Evolutionary conservation across 768 basidiomycete genomes (phyloP).

Genomic region (Russula compacta): DNA sequence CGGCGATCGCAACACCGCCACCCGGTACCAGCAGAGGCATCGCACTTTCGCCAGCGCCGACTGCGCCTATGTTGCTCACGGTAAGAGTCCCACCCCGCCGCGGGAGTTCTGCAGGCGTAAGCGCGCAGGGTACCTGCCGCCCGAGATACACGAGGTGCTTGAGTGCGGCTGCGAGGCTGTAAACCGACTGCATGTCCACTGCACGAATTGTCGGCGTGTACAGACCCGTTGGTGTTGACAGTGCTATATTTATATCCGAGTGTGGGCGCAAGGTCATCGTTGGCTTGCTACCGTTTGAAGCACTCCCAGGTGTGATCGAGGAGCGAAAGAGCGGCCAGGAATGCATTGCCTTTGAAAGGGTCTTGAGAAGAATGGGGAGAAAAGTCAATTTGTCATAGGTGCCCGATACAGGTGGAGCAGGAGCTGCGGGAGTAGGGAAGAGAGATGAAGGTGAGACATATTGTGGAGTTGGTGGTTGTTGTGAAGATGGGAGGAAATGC

Average conservation of each 20-base stretch:
- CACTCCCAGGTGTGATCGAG: conserved; percentile 44
- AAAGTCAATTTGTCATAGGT: conserved; percentile 65
- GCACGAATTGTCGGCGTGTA: conserved; percentile 66
- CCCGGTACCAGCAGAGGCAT: conserved; percentile 72
- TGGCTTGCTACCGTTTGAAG: conserved; percentile 37
- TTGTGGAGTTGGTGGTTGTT: conserved; percentile 28
- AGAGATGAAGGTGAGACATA: conserved; percentile 34
- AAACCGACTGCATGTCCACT: conserved; percentile 48
- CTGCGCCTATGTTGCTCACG: conserved; percentile 73
- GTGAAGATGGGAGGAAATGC: conserved; percentile 39
- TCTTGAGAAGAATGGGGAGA: conserved; percentile 78
- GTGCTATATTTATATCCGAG: conserved; percentile 66
- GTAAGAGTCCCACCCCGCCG: conserved; percentile 69
- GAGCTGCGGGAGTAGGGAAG: conserved; percentile 32
- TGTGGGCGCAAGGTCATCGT: conserved; percentile 63
- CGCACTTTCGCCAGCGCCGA: conserved; percentile 65
- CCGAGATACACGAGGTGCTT: conserved; percentile 55
- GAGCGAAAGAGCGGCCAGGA: conserved; percentile 81
- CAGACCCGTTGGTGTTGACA: conserved; percentile 75
- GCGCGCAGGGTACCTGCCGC: conserved; percentile 53
- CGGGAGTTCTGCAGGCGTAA: conserved; percentile 63
- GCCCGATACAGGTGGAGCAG: conserved; percentile 39
- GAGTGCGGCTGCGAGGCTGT: conserved; percentile 51
- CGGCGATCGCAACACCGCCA: conserved; percentile 80
- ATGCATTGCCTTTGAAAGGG: conserved; percentile 67